Percentiles rank a stretch among this genome's conserved stretches.
These are phyloP conservation scores for Jaenimonas drosophilae DNA, from an alignment of 208 protist genomes.

Conservation along the genomic window DNA sequence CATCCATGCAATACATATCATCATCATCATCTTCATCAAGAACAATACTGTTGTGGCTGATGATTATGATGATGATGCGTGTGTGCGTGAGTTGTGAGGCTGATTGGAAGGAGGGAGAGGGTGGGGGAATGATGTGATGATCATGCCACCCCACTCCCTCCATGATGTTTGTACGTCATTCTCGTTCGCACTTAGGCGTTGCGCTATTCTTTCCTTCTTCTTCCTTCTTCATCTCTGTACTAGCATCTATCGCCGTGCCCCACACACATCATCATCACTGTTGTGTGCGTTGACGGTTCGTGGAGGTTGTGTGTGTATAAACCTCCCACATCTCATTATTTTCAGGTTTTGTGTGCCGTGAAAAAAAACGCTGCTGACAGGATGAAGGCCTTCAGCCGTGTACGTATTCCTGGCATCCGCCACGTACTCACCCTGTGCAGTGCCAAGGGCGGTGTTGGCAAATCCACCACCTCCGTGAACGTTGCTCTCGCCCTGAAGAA, in stretches of 20 bases:
- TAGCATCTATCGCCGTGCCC: too few relatives aligned
- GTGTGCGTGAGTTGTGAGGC: too few relatives aligned
- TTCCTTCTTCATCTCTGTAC: too few relatives aligned
- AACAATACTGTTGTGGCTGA: too few relatives aligned
- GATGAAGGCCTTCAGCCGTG: conserved; percentile 55
- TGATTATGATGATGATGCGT: too few relatives aligned
- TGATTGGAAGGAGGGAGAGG: neutral
- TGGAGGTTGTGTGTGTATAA: neutral
- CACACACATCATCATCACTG: neutral
- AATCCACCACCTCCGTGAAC: conserved; percentile 87
- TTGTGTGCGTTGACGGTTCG: neutral
- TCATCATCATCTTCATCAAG: too few relatives aligned
- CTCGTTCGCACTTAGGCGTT: too few relatives aligned
- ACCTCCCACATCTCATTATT: too few relatives aligned
- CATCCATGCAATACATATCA: too few relatives aligned
- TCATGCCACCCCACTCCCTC: too few relatives aligned
- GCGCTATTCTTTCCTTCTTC: too few relatives aligned
- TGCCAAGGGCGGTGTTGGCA: conserved; percentile 92
- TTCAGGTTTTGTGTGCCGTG: neutral
- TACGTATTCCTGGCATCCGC: conserved; percentile 66
- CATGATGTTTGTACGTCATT: too few relatives aligned
- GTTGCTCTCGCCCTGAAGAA: conserved; percentile 83
- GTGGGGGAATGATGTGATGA: neutral
- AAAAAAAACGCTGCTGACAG: neutral
- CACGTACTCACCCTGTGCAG: conserved; percentile 83